These are phyloP conservation scores for Trifolium dubium DNA, from an alignment of 306 rosid species.

Conservation along the genomic window DNA sequence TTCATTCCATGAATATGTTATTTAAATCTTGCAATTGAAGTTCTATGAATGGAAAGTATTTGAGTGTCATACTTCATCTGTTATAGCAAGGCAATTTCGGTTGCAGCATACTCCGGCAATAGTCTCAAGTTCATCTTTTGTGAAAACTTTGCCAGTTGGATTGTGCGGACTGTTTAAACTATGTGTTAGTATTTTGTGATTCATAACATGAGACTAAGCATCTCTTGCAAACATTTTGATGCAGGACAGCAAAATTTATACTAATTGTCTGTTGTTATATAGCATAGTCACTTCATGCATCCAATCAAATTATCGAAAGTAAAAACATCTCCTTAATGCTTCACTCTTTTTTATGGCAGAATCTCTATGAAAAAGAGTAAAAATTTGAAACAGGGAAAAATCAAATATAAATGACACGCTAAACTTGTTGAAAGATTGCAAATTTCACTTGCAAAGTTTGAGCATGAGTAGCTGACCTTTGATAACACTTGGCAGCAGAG, in stretches of 20 bases:
- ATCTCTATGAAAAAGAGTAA: no score
- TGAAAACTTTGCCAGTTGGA: conserved; percentile 94
- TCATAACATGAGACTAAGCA: conserved; percentile 37
- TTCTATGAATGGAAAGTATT: conserved; percentile 30
- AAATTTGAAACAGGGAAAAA: no score
- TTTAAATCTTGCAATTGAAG: conserved; percentile 27
- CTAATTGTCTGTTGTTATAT: background rate
- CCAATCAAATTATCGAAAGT: background rate
- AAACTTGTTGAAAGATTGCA: conserved; percentile 22
- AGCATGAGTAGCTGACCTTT: background rate
- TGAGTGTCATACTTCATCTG: conserved; percentile 78
- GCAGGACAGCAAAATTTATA: background rate
- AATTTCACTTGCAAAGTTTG: background rate
- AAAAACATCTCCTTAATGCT: background rate
- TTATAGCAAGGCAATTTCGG: conserved; percentile 68
- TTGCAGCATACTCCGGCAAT: conserved; percentile 72
- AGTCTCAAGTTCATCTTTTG: conserved; percentile 71
- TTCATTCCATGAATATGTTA: conserved; percentile 25
- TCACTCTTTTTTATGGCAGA: no score
- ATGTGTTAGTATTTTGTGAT: conserved; percentile 44
- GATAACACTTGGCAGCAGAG: conserved; percentile 10
- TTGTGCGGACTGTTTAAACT: conserved; percentile 80
- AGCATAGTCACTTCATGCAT: conserved; percentile 12
- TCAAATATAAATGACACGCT: background rate
- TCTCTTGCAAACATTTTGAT: conserved; percentile 32